A percentile compares a stretch with the other conserved stretches of the same genome.
Conservation (phyloP, 2,329 filamentous ascomycete genomes). For the Arthroderma sp. region DNA sequence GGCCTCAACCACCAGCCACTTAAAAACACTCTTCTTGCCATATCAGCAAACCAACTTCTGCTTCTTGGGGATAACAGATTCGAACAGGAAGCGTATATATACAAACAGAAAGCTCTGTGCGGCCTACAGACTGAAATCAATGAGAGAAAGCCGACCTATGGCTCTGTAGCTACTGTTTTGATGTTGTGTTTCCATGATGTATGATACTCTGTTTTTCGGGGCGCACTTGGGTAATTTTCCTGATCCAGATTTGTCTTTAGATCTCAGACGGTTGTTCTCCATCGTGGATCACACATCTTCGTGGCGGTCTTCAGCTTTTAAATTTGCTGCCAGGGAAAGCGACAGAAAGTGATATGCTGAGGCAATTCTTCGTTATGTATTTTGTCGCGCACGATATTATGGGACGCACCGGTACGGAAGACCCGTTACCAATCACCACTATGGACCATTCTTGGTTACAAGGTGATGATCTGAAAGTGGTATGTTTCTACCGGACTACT, state of each 20-base stretch:
- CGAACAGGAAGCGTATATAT: constrained; percentile 14
- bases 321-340: constrained; percentile 7
- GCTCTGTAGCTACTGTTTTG: constrained; percentile 17
- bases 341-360: constrained; percentile 12
- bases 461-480: constrained; percentile 15
- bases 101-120: constrained; percentile 15
- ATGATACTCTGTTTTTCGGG: background rate
- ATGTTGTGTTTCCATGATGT: constrained; percentile 25
- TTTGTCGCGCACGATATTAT: constrained; percentile 24
- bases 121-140: constrained; percentile 15
- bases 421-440: constrained; percentile 1
- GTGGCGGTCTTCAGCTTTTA: constrained; percentile 17
- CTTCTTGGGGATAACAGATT: constrained; percentile 16
- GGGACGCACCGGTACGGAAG: constrained; percentile 14
- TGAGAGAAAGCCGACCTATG: constrained; percentile 12
- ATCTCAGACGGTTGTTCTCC: constrained; percentile 21
- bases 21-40: constrained; percentile 16
- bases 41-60: constrained; percentile 18
- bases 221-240: background rate
- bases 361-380: constrained; percentile 18
- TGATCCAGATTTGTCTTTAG: constrained; percentile 8
- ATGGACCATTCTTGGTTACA: constrained; percentile 12
- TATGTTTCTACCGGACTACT: constrained; percentile 2
- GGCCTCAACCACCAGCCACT: constrained; percentile 14
- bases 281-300: constrained; percentile 22